A percentile compares a stretch with the other conserved stretches of the same genome.
Evolutionary conservation across 176 grass and related monocot species (phyloP).

Genomic region (Oryza officinalis): DNA sequence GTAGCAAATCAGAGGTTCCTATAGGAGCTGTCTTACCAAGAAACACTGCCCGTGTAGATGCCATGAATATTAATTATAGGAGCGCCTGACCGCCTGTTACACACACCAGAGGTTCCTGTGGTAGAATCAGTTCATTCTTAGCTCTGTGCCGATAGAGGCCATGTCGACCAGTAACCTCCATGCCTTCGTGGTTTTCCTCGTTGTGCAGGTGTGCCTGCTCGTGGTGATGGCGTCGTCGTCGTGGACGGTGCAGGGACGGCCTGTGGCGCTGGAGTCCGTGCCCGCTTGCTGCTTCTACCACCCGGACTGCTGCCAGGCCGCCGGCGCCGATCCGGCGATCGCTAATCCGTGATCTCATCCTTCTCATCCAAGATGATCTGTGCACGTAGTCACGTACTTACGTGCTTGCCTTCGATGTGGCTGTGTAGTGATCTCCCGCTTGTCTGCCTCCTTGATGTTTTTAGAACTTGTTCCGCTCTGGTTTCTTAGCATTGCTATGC

Average conservation of each 20-base stretch:
- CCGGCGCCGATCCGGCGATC: neutral
- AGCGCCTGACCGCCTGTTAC: too few relatives aligned
- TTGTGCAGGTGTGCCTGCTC: constrained; percentile 30
- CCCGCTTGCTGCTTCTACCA: constrained; percentile 23
- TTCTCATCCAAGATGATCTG: neutral
- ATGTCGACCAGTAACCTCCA: neutral
- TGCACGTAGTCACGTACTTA: neutral
- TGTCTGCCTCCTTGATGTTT: neutral
- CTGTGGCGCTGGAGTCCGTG: neutral
- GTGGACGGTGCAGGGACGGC: constrained; percentile 22
- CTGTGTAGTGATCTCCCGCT: neutral
- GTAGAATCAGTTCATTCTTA: too few relatives aligned
- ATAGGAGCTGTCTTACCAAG: too few relatives aligned
- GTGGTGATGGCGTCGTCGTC: constrained; percentile 25
- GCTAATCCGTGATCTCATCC: neutral
- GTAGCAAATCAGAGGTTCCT: too few relatives aligned
- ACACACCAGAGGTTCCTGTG: too few relatives aligned
- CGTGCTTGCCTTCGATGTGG: neutral
- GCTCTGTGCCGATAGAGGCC: neutral
- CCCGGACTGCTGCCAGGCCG: constrained; percentile 25
- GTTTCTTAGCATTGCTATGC: neutral
- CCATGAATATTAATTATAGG: too few relatives aligned
- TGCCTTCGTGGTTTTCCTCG: constrained; percentile 5
- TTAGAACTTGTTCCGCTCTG: neutral
- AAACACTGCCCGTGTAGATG: too few relatives aligned